Conservation (phyloP, 2,329 filamentous ascomycete genomes). For the Aspergillus unguis region DNA sequence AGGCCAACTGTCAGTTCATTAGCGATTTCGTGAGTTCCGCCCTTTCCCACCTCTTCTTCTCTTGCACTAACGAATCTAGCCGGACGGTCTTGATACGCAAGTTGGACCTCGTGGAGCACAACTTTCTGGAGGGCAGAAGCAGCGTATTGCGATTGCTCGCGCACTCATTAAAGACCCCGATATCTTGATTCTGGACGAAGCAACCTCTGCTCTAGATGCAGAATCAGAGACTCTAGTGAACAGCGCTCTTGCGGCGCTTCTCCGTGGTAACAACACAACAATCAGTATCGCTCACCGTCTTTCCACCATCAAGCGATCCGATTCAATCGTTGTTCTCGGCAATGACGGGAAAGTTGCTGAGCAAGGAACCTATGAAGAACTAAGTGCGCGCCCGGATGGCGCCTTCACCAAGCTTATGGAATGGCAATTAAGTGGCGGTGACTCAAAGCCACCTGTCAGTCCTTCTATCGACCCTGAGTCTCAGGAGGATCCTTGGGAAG, state of each 20-base stretch:
- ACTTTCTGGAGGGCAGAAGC: slow-evolving; percentile 93
- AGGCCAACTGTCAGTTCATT: slow-evolving; percentile 96
- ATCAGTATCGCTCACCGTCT: slow-evolving; percentile 96
- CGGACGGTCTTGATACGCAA: slow-evolving; percentile 89
- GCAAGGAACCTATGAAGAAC: slow-evolving; percentile 75
- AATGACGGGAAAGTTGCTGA: slow-evolving; percentile 86
- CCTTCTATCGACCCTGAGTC: slow-evolving; percentile 36
- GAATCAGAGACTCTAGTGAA: slow-evolving; percentile 97
- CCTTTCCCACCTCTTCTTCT: background rate
- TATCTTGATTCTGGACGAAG: slow-evolving; percentile 94
- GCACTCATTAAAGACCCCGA: slow-evolving; percentile 94
- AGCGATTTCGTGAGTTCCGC: slow-evolving; percentile 71
- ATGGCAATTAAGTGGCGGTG: slow-evolving; percentile 92
- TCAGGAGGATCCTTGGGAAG: slow-evolving; percentile 52
- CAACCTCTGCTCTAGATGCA: slow-evolving; percentile 91
- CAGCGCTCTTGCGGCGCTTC: slow-evolving; percentile 74
- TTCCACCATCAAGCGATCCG: slow-evolving; percentile 93
- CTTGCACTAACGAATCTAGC: slow-evolving; percentile 44
- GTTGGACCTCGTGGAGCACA: slow-evolving; percentile 91
- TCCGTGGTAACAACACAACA: slow-evolving; percentile 86
- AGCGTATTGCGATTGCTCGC: slow-evolving; percentile 93
- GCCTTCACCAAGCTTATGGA: slow-evolving; percentile 97
- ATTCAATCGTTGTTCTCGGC: slow-evolving; percentile 88
- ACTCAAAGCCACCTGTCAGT: slow-evolving; percentile 39
- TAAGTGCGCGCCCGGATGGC: slow-evolving; percentile 70